Conservation (phyloP, 768 basidiomycete species). For the Daedaleopsis nitida region DNA sequence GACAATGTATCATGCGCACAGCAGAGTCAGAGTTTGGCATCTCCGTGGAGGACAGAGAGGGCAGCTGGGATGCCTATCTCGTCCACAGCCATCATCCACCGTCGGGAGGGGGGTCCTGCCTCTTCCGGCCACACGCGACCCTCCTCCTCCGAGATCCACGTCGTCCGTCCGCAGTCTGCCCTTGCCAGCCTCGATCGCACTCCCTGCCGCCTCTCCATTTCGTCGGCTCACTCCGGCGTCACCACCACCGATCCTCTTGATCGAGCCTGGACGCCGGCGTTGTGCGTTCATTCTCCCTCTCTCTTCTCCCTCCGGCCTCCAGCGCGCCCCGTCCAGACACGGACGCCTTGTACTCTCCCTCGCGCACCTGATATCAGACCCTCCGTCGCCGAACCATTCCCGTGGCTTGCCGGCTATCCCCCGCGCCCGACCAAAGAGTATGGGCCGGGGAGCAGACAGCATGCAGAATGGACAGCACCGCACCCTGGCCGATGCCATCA, state of each 20-base stretch:
- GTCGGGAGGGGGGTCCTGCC: constrained; percentile 1
- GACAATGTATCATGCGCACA: constrained; percentile 21
- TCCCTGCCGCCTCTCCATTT: constrained; percentile 8
- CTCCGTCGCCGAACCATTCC: too few species aligned
- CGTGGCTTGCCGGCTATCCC: neutral
- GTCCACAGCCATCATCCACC: constrained; percentile 1
- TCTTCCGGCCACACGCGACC: constrained; percentile 3
- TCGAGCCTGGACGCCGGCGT: too few species aligned
- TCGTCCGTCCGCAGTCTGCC: neutral
- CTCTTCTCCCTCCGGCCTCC: too few species aligned
- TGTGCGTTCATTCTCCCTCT: too few species aligned
- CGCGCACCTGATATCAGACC: too few species aligned
- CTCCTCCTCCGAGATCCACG: neutral
- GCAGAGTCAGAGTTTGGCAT: neutral
- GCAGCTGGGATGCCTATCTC: constrained; percentile 12
- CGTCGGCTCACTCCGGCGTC: neutral
- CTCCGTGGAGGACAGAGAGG: constrained; percentile 3
- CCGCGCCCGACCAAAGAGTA: neutral
- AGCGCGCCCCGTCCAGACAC: too few species aligned
- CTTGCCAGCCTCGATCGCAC: constrained; percentile 9
- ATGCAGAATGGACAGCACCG: neutral
- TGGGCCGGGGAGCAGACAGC: neutral
- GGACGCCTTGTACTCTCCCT: too few species aligned
- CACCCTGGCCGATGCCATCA: neutral
- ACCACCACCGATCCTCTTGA: too few species aligned